Base-by-base conservation (phyloP, 2,329 filamentous ascomycete genomes). In the Keithomyces neogunnii region DNA sequence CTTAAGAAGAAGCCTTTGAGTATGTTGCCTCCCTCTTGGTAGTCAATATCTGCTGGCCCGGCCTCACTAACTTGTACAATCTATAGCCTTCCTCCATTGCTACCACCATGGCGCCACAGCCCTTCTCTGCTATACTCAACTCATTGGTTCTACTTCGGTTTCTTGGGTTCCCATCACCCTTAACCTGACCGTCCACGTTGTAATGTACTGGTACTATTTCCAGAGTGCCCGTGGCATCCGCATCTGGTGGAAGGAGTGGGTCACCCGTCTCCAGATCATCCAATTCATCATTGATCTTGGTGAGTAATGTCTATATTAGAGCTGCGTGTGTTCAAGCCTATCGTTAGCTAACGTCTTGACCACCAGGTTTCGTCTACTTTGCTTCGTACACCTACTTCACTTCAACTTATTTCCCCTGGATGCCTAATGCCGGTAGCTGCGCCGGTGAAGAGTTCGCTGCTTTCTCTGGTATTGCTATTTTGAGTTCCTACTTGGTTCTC, bases 181-280 rank as follows among this genome's bases (percentile, higher is more conserved):
- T 62, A 97, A 97, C 80, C 75, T 97, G 66, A 83, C 82, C 57
- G 92, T 97, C 51, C 92, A 97, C 74, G 92, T 97, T 53, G 88
- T 96, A 68, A 97, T 97, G 92, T 97, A 97, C 85, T 96, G 91
- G 91, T 97, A 97, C 84, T 97, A 97, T 82, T 97, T 97, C 85
- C 92, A 97, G 80, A 92, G 89, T 66, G 91, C 92, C 51, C 90
- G 92, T 62, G 93, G 93, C 61, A 83, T 97, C 71, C 86, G 85
- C 65, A 93, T 96, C 73, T 96, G 91, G 91, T 97, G 92, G 92
- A 97, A 97, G 86, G 89, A 96, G 75, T 97, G 92, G 86, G 95
- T 97, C 68, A 97, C 92, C 62, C 88, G 91, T 66, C 86, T 96
- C 66, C 92, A 97, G 74, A 97, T 97, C 71, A 83, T 88, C 63